Percentiles rank a stretch among this genome's conserved stretches.
Evolutionary conservation across 2,329 filamentous ascomycete genomes (phyloP).

Genomic region (Biscogniauxia sp.): DNA sequence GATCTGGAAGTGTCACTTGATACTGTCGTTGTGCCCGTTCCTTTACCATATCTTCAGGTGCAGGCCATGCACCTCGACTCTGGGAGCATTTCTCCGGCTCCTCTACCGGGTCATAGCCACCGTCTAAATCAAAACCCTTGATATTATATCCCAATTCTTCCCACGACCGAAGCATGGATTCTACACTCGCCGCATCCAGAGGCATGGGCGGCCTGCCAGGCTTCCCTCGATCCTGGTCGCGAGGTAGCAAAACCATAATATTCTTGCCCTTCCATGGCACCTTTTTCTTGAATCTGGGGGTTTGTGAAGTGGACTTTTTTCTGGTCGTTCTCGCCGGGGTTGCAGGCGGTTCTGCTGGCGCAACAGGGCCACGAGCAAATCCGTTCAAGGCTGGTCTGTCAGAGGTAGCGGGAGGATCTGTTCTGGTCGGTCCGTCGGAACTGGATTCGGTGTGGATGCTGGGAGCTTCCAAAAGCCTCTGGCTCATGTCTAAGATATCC

Average conservation of each 20-base stretch:
- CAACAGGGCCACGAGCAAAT: slow-evolving; percentile 21
- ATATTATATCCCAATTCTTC: slow-evolving; percentile 68
- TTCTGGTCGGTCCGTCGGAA: slow-evolving; percentile 27
- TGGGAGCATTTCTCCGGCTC: slow-evolving; percentile 50
- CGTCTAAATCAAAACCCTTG: slow-evolving; percentile 64
- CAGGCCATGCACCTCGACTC: slow-evolving; percentile 68
- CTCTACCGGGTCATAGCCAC: slow-evolving; percentile 31
- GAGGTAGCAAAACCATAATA: slow-evolving; percentile 67
- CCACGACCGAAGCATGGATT: slow-evolving; percentile 64
- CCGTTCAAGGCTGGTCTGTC: slow-evolving; percentile 32
- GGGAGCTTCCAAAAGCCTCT: slow-evolving; percentile 24
- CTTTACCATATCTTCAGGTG: slow-evolving; percentile 53
- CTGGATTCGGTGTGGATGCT: slow-evolving; percentile 30
- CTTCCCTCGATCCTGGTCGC: slow-evolving; percentile 64
- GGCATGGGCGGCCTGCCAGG: slow-evolving; percentile 53
- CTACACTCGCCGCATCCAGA: slow-evolving; percentile 53
- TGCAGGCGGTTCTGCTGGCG: slow-evolving; percentile 16
- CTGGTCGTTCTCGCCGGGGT: slow-evolving; percentile 34
- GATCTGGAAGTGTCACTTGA: slow-evolving; percentile 67
- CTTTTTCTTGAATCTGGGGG: slow-evolving; percentile 66
- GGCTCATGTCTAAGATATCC: slow-evolving; percentile 26
- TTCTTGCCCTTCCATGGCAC: slow-evolving; percentile 73
- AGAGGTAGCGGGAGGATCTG: slow-evolving; percentile 32
- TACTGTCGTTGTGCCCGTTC: slow-evolving; percentile 55
- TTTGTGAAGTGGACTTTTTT: slow-evolving; percentile 39